Conservation (phyloP, 345 rosid genomes). For the Eucalyptus marginata region DNA sequence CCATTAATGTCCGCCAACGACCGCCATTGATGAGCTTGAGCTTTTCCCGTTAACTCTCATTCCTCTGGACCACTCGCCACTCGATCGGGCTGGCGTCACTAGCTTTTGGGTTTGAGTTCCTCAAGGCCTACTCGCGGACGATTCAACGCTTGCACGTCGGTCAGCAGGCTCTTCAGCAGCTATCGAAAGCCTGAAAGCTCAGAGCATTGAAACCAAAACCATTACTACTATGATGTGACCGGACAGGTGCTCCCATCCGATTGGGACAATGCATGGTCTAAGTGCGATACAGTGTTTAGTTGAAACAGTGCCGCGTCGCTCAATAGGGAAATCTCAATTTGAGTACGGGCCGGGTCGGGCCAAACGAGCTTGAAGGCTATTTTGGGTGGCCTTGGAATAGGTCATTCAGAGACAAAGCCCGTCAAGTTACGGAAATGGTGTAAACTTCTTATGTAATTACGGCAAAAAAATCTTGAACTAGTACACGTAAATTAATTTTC, state of each 20-base stretch:
- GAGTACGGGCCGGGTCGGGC: background rate
- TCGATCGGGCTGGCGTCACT: background rate
- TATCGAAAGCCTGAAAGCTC: background rate
- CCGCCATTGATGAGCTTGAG: background rate
- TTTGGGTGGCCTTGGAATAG: background rate
- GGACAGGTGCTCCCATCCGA: background rate
- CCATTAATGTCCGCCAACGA: slow-evolving; percentile 13
- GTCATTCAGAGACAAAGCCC: background rate
- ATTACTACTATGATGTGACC: background rate
- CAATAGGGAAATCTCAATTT: background rate
- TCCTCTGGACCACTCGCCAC: background rate
- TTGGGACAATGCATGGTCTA: background rate
- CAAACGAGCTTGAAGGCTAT: background rate
- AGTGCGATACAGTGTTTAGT: background rate
- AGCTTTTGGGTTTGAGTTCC: background rate
- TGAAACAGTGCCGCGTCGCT: background rate
- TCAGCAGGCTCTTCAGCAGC: background rate
- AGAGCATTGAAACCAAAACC: background rate
- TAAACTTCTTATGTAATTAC: background rate
- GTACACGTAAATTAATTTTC: background rate
- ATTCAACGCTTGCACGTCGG: background rate
- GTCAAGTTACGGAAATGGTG: background rate
- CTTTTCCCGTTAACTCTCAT: background rate
- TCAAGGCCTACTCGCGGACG: background rate
- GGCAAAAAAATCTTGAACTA: background rate